Conservation (phyloP, 805 yeast species). For the Starmerella vaccinii region DNA sequence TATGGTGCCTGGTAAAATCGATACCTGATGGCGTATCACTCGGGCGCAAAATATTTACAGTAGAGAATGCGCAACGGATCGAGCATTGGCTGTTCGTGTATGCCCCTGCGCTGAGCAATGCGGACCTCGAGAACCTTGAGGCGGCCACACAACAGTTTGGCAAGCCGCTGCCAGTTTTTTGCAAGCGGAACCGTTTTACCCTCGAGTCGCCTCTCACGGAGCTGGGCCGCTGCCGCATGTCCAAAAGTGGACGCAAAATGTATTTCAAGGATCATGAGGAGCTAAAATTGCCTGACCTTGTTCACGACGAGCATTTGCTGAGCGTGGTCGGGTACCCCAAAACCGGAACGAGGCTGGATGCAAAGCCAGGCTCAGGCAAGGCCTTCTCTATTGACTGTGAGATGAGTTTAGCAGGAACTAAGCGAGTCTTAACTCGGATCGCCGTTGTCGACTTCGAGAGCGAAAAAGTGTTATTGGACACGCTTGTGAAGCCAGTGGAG, state of each 20-base stretch:
- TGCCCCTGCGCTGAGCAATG: conserved; percentile 3
- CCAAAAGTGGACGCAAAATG: not conserved
- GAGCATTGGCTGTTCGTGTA: conserved; percentile 12
- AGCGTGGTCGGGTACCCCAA: conserved; percentile 12
- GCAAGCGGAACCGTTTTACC: not conserved
- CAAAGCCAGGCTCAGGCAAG: conserved; percentile 18
- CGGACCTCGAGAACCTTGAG: not conserved
- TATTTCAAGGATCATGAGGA: not conserved
- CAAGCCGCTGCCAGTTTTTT: not conserved
- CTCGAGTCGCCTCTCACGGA: not conserved
- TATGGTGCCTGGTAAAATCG: not conserved
- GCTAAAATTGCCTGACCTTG: not conserved
- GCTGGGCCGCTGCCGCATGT: not conserved
- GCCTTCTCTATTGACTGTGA: conserved; percentile 87
- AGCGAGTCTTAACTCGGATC: conserved; percentile 64
- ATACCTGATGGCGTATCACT: not conserved
- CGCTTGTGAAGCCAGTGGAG: conserved; percentile 65
- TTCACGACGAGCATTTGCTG: conserved; percentile 2
- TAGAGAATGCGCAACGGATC: not conserved
- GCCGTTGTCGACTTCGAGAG: conserved; percentile 52
- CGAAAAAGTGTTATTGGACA: conserved; percentile 51
- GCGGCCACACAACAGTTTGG: not conserved
- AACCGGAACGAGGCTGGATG: conserved; percentile 12
- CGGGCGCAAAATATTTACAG: not conserved
- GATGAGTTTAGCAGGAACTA: conserved; percentile 61